These are phyloP conservation scores for Amylocarpus encephaloides DNA, from an alignment of 2,329 filamentous ascomycete genomes.

Conservation along the genomic window DNA sequence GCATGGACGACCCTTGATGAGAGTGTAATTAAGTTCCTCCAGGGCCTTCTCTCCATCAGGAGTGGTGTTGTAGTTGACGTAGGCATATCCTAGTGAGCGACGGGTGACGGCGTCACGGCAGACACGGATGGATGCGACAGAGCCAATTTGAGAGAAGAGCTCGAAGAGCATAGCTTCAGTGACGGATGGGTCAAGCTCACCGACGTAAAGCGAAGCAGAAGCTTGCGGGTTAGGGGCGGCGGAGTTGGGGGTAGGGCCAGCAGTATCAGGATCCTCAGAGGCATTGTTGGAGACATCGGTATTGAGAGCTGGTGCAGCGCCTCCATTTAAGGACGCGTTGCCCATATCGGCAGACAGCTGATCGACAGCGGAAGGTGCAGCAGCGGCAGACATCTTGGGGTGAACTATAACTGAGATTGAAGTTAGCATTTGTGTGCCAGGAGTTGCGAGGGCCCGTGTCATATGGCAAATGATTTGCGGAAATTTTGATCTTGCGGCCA, in stretches of 20 bases:
- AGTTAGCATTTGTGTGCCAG: slow-evolving; percentile 11
- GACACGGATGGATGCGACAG: slow-evolving; percentile 98
- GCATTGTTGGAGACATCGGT: slow-evolving; percentile 58
- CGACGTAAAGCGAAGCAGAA: slow-evolving; percentile 97
- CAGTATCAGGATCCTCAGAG: slow-evolving; percentile 54
- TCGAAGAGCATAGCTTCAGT: slow-evolving; percentile 99
- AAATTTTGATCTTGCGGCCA: slow-evolving; percentile 7
- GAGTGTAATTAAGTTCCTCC: slow-evolving; percentile 98
- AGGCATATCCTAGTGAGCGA: slow-evolving; percentile 97
- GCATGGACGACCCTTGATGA: slow-evolving; percentile 98
- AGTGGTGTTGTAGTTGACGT: slow-evolving; percentile 99
- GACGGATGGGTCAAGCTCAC: slow-evolving; percentile 94
- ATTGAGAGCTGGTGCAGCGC: slow-evolving; percentile 64
- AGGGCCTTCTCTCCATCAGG: slow-evolving; percentile 94
- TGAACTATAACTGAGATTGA: slow-evolving; percentile 18
- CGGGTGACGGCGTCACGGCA: slow-evolving; percentile 98
- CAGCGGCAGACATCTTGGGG: slow-evolving; percentile 54
- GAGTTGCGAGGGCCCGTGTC: background rate
- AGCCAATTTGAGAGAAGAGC: slow-evolving; percentile 98
- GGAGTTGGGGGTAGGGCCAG: slow-evolving; percentile 65
- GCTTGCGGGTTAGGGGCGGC: slow-evolving; percentile 74
- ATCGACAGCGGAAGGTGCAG: slow-evolving; percentile 58
- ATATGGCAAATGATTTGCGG: background rate
- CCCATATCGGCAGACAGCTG: slow-evolving; percentile 75
- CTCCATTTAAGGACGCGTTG: slow-evolving; percentile 63